phyloP scores from a whole-genome alignment of 495 filamentous ascomycete species.

The Penicillium silybi region DNA sequence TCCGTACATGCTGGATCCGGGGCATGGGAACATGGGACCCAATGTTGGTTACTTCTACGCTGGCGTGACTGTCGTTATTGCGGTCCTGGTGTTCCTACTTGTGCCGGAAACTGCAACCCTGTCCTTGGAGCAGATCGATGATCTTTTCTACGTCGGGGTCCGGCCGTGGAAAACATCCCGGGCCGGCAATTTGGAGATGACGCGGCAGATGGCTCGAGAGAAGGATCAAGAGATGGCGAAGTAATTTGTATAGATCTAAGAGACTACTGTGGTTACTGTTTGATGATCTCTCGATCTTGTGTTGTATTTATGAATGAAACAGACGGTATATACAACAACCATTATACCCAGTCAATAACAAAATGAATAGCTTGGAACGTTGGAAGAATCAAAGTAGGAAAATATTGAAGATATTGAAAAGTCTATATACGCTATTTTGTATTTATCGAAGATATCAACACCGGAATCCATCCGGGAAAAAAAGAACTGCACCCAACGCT shows the following conservation, averaged over 20 bases:
- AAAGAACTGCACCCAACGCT: slow-evolving; percentile 2
- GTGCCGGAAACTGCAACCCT: slow-evolving; percentile 29
- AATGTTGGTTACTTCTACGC: slow-evolving; percentile 32
- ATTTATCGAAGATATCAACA: slow-evolving; percentile 5
- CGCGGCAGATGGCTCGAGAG: neutral
- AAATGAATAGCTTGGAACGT: neutral
- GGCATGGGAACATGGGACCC: slow-evolving; percentile 28
- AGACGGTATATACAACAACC: neutral
- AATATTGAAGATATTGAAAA: neutral
- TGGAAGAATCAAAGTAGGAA: neutral
- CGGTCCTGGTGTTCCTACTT: slow-evolving; percentile 15
- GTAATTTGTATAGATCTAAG: neutral
- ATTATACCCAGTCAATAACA: neutral
- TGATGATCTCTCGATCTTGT: neutral
- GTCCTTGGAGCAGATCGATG: slow-evolving; percentile 30
- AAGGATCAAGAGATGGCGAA: slow-evolving; percentile 1
- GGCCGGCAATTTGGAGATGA: slow-evolving; percentile 12
- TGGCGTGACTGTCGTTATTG: slow-evolving; percentile 19
- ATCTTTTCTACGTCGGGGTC: slow-evolving; percentile 19
- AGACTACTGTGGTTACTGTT: neutral
- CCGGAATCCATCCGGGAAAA: neutral
- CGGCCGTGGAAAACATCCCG: slow-evolving; percentile 25
- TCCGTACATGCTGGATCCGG: slow-evolving; percentile 25
- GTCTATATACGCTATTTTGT: slow-evolving; percentile 10
- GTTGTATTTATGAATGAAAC: neutral